phyloP scores from a whole-genome alignment of 805 yeast genomes.

The Komagataella populi region DNA sequence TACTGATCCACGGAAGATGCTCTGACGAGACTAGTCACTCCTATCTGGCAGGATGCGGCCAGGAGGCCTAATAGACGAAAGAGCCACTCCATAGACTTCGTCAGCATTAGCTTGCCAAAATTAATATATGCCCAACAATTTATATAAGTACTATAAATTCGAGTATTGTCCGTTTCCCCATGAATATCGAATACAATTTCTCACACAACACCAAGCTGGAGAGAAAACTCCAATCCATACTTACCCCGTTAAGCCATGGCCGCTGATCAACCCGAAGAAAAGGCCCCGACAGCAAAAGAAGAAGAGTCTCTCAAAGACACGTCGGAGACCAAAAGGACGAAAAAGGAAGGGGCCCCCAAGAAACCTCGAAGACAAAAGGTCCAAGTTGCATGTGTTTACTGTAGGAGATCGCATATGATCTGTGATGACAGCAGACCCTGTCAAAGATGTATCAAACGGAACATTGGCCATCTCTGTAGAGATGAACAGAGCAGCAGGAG shows the following conservation, averaged over 20 bases:
- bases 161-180: not conserved
- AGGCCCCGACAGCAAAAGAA: not conserved
- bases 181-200: not conserved
- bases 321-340: not conserved
- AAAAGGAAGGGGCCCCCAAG: slow-evolving; percentile 7
- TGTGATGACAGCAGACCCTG: slow-evolving; percentile 76
- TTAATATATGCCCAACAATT: no score
- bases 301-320: not conserved
- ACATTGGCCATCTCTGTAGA: slow-evolving; percentile 78
- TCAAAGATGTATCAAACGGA: slow-evolving; percentile 71
- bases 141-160: not conserved
- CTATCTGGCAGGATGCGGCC: no score
- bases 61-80: not conserved
- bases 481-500: slow-evolving; percentile 41
- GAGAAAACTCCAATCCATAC: not conserved
- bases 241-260: not conserved
- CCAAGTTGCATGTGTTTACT: slow-evolving; percentile 72
- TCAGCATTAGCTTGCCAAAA: not conserved
- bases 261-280: not conserved
- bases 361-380: slow-evolving; percentile 32
- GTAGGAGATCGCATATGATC: slow-evolving; percentile 88
- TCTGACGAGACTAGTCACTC: no score
- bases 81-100: not conserved
- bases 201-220: slow-evolving; percentile 1
- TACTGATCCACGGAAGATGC: no score